Base-by-base conservation (phyloP, 1,139 yeast genomes). In the Candida dubliniensis region DNA sequence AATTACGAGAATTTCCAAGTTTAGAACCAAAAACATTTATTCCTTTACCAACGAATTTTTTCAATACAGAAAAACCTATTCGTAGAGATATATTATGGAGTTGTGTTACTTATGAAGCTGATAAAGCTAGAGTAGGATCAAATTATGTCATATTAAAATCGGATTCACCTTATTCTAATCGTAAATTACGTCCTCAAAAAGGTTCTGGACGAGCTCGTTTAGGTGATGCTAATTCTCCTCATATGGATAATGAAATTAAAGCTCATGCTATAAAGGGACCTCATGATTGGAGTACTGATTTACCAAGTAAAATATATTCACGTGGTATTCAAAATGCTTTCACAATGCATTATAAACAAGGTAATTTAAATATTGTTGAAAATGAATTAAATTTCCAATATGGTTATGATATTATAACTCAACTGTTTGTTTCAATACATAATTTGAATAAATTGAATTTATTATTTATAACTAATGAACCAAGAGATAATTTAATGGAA, bases 141-240 rank as follows among this genome's bases (percentile, higher is more conserved):
- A 84, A 90, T 2, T 84, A 85, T 60, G 95, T 93, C 31, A 83
- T 87, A 36, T 87, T 93, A 47, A 85, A 96, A 64, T 80, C 88
- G 37, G 95, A 89, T 57, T 86, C 86, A 69, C 91, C 93, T 46
- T 91, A 80, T 64, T 87, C 96, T 25, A 81, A 95, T 64, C 78
- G 80, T 59, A 93, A 93, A 64, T 74, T 93, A 54, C 76, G 82
- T 44, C 89, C 90, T 24, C 99, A 93, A 67, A 93, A 93, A 69
- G 98, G 99, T 52, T 71, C 90, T 13, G 99, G 99, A 66, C 77
- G 79, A 50, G 99, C 99, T 45, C 85, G 99, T 74, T 85, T 82
- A 48, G 99, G 99, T 71, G 97, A 90, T 67, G 90, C 89, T 47
- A 93, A 93, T 57, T 88, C 96, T 18, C 99, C 99, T 37, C 87